These are phyloP conservation scores for Sphagnum fallax DNA, from an alignment of 228 moss, liverwort and hornwort species.

Conservation along the genomic window DNA sequence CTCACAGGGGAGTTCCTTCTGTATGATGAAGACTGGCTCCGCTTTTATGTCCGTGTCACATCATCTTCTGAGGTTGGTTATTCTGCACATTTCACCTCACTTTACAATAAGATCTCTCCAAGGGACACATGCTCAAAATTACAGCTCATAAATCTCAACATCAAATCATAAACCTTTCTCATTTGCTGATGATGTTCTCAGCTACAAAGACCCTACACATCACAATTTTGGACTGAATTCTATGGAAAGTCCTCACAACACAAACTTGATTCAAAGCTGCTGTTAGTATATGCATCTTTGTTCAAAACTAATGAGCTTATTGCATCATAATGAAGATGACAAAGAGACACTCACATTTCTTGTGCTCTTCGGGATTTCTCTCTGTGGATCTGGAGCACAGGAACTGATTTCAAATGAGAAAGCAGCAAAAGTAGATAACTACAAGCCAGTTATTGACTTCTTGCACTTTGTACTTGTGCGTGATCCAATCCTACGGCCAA, in stretches of 20 bases:
- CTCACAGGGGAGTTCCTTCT: conserved; percentile 83
- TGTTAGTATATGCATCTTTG: no score
- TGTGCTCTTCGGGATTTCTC: not conserved
- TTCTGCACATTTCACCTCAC: not conserved
- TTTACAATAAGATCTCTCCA: no score
- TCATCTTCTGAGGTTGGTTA: conserved; percentile 51
- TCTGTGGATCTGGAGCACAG: conserved; percentile 11
- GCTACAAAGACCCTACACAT: no score
- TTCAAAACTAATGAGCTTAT: not conserved
- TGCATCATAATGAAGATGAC: not conserved
- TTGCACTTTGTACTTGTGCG: conserved; percentile 69
- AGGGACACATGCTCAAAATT: no score
- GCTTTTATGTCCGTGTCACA: conserved; percentile 88
- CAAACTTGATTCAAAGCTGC: no score
- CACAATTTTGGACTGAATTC: no score
- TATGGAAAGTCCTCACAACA: no score
- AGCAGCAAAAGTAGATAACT: conserved; percentile 67
- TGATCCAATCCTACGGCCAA: conserved; percentile 63
- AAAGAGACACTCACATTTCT: not conserved
- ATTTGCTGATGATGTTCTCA: no score
- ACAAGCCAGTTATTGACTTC: conserved; percentile 44
- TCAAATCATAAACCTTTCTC: no score
- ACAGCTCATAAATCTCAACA: no score
- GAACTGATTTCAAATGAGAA: conserved; percentile 74
- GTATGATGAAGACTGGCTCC: conserved; percentile 89